Conservation (phyloP, 768 basidiomycete genomes). For the Crucibulum laeve region DNA sequence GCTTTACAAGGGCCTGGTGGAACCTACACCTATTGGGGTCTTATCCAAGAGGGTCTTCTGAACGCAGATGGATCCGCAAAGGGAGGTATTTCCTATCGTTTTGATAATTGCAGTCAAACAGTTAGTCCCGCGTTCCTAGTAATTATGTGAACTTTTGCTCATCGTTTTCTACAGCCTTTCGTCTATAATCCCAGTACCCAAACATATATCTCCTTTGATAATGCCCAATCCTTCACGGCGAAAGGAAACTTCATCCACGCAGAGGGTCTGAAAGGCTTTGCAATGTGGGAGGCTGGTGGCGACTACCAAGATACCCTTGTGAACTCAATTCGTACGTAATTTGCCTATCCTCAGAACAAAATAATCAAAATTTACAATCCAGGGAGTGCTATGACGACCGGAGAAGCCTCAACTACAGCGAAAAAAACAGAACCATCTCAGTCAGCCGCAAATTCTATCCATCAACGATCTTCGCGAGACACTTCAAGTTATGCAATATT, state of each 20-base stretch:
- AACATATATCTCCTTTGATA: slow-evolving; percentile 64
- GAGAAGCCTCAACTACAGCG: not conserved
- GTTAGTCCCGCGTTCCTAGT: slow-evolving; percentile 26
- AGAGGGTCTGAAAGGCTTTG: slow-evolving; percentile 57
- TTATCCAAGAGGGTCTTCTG: slow-evolving; percentile 55
- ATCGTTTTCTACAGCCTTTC: slow-evolving; percentile 50
- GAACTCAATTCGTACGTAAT: slow-evolving; percentile 46
- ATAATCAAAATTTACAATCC: not conserved
- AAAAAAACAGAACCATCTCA: not conserved
- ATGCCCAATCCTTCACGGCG: slow-evolving; percentile 51
- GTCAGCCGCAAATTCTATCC: too few relatives aligned
- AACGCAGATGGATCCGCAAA: slow-evolving; percentile 33
- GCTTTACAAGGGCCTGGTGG: slow-evolving; percentile 46
- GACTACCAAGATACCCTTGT: slow-evolving; percentile 60
- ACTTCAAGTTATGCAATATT: too few relatives aligned
- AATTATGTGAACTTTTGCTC: not conserved
- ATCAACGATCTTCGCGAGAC: too few relatives aligned
- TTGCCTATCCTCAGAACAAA: not conserved
- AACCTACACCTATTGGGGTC: slow-evolving; percentile 58
- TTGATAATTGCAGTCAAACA: slow-evolving; percentile 70
- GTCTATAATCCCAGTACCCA: slow-evolving; percentile 53
- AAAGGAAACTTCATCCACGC: slow-evolving; percentile 60
- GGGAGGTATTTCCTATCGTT: slow-evolving; percentile 45
- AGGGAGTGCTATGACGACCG: not conserved
- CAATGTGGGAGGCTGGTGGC: slow-evolving; percentile 70